Percentiles rank a stretch among this genome's conserved stretches.
phyloP scores from a whole-genome alignment of 768 basidiomycete genomes.

The Serpula lacrymans region DNA sequence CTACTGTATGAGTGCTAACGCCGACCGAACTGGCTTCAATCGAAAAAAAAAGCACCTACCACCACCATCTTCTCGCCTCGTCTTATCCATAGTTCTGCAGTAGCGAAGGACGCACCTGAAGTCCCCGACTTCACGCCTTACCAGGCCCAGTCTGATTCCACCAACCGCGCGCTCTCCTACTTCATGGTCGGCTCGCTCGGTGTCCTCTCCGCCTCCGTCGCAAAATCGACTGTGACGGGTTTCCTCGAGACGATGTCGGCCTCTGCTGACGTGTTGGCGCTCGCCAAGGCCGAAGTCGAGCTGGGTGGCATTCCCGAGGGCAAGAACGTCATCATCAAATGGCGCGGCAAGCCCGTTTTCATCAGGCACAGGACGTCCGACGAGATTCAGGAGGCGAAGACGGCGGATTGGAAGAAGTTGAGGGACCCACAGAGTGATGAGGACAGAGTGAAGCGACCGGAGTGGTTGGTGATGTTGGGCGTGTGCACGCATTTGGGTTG shows the following conservation, averaged over 20 bases:
- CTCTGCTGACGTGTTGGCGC: conserved; percentile 94
- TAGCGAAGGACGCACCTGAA: conserved; percentile 65
- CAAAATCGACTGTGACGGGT: conserved; percentile 91
- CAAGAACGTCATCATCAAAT: conserved; percentile 96
- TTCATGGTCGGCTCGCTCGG: conserved; percentile 92
- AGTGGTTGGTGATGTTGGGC: conserved; percentile 92
- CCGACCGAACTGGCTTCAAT: conserved; percentile 5
- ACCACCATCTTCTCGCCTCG: conserved; percentile 60
- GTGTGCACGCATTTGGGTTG: conserved; percentile 98
- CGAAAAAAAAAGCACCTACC: conserved; percentile 41
- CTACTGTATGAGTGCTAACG: conserved; percentile 13
- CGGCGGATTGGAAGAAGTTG: conserved; percentile 77
- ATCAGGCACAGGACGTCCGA: conserved; percentile 90
- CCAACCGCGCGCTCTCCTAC: conserved; percentile 78
- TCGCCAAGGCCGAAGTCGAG: conserved; percentile 97
- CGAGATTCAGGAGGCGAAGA: conserved; percentile 92
- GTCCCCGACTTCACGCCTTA: conserved; percentile 90
- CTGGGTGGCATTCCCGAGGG: conserved; percentile 90
- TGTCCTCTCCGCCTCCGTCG: conserved; percentile 88
- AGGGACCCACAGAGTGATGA: conserved; percentile 94
- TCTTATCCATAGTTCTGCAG: conserved; percentile 73
- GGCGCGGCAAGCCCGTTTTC: conserved; percentile 99
- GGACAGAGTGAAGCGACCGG: conserved; percentile 85
- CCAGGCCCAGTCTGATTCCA: conserved; percentile 59
- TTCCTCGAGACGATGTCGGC: conserved; percentile 96